Evolutionary conservation across 306 rosid genomes (phyloP).

Genomic region (Herpetospermum pedunculosum): DNA sequence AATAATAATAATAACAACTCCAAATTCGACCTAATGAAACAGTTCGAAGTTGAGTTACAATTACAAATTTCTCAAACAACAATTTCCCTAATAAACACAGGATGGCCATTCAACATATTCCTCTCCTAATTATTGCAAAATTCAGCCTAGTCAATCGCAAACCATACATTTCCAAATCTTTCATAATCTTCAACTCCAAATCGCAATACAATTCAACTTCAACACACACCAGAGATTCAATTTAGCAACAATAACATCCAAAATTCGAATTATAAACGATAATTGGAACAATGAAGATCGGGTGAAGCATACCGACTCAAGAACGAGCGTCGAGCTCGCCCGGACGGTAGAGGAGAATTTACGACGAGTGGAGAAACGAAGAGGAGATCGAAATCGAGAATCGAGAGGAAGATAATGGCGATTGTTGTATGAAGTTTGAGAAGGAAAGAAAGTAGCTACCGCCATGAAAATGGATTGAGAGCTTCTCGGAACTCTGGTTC

Average conservation of each 20-base stretch:
- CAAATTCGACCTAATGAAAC: not conserved
- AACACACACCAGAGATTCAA: not conserved
- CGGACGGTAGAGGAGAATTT: constrained; percentile 16
- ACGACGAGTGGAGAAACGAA: constrained; percentile 8
- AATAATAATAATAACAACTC: not conserved
- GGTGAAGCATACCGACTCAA: constrained; percentile 27
- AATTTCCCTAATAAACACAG: not conserved
- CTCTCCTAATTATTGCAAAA: not conserved
- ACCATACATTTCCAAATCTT: not conserved
- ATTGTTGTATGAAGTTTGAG: constrained; percentile 21
- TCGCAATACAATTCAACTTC: not conserved
- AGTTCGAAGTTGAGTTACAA: not conserved
- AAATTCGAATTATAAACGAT: not conserved
- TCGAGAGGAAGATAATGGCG: constrained; percentile 19
- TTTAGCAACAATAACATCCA: not conserved
- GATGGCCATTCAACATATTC: not conserved
- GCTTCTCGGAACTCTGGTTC: not conserved
- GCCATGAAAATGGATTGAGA: constrained; percentile 25
- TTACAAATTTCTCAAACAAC: not conserved
- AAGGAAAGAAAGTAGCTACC: constrained; percentile 23
- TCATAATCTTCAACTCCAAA: not conserved
- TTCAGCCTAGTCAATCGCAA: not conserved
- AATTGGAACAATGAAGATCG: not conserved
- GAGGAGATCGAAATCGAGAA: constrained; percentile 27
- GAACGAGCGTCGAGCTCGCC: constrained; percentile 31